A percentile compares a stretch with the other conserved stretches of the same genome.
Conservation (phyloP, 2,329 filamentous ascomycete species). For the Pseudovirgaria hyperparasitica region DNA sequence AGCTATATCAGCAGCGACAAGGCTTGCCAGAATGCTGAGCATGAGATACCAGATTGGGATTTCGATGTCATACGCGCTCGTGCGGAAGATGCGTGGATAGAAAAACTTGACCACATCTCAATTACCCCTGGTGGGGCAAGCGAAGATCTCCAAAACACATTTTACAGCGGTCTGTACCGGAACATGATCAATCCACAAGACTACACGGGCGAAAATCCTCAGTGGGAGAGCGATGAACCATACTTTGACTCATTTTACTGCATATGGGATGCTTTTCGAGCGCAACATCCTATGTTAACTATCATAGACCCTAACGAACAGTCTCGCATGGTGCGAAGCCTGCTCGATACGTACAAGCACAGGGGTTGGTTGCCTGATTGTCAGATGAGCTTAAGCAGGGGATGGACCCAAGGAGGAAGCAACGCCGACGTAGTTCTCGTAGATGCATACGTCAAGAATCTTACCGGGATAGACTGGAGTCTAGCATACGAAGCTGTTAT, state of each 20-base stretch:
- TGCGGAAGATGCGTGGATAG: constrained; percentile 24
- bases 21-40: constrained; percentile 56
- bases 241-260: constrained; percentile 42
- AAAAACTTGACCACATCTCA: constrained; percentile 23
- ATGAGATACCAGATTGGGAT: constrained; percentile 55
- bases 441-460: constrained; percentile 57
- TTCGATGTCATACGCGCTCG: constrained; percentile 40
- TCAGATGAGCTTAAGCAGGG: constrained; percentile 63
- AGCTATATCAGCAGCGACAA: constrained; percentile 55
- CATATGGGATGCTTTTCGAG: constrained; percentile 35
- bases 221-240: constrained; percentile 28
- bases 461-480: constrained; percentile 33
- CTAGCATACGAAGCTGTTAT: constrained; percentile 24
- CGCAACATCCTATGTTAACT: constrained; percentile 52
- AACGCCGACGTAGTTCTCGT: constrained; percentile 62
- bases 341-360: constrained; percentile 60
- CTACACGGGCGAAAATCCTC: constrained; percentile 32
- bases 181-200: constrained; percentile 30
- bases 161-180: constrained; percentile 31
- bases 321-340: constrained; percentile 53
- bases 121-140: constrained; percentile 23
- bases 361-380: constrained; percentile 66
- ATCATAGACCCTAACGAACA: constrained; percentile 53
- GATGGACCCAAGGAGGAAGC: constrained; percentile 63
- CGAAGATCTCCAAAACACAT: constrained; percentile 22